Evolutionary conservation across 1,284 basidiomycete genomes (phyloP).

Genomic region (Melampsora americana): DNA sequence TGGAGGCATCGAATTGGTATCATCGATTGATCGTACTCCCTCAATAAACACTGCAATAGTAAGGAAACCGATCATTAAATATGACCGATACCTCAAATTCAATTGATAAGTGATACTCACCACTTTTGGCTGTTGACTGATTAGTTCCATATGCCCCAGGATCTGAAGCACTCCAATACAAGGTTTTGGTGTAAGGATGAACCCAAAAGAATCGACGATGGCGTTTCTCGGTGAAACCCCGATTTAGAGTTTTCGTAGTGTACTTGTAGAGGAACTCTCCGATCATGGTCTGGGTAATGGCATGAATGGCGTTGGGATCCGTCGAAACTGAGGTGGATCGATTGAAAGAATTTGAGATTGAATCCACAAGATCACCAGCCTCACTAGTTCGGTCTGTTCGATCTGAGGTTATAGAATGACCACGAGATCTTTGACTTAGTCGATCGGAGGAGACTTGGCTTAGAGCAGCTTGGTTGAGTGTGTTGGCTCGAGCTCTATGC

Average conservation of each 20-base stretch:
- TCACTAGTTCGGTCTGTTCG: conserved; percentile 47
- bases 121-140: conserved; percentile 93
- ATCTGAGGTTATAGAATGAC: conserved; percentile 29
- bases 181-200: conserved; percentile 94
- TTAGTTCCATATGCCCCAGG: conserved; percentile 80
- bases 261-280: conserved; percentile 99
- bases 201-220: conserved; percentile 99
- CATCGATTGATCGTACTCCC: conserved; percentile 79
- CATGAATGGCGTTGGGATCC: conserved; percentile 63
- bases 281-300: conserved; percentile 99
- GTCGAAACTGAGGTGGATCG: conserved; percentile 43
- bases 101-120: conserved; percentile 61
- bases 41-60: conserved; percentile 87
- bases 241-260: conserved; percentile 83
- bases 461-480: not conserved
- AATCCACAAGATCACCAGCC: conserved; percentile 63
- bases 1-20: conserved; percentile 87
- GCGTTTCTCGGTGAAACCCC: conserved; percentile 81
- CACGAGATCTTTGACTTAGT: conserved; percentile 26
- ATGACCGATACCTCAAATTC: not conserved
- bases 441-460: conserved; percentile 11
- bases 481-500: conserved; percentile 8
- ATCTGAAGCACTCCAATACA: conserved; percentile 95
- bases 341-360: not conserved
- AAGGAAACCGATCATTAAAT: not conserved